Percentiles rank a stretch among this genome's conserved stretches.
phyloP scores from a whole-genome alignment of 2,329 filamentous ascomycete genomes.

The Coniochaeta sp. region DNA sequence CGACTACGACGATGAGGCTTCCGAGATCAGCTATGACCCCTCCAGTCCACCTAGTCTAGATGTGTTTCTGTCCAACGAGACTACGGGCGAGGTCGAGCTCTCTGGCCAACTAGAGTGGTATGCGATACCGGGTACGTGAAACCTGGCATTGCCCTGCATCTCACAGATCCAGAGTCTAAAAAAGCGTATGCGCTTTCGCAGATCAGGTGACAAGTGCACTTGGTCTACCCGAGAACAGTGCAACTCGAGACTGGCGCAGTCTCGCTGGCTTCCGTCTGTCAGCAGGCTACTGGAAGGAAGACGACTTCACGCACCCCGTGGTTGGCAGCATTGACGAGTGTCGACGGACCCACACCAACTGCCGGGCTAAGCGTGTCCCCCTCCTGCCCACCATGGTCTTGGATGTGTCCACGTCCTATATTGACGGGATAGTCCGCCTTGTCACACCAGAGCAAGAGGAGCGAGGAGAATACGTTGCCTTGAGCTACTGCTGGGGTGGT shows the following conservation, averaged over 20 bases:
- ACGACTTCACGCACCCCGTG: not conserved
- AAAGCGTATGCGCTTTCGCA: not conserved
- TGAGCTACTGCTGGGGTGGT: slow-evolving; percentile 1
- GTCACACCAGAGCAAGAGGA: not conserved
- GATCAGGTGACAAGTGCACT: not conserved
- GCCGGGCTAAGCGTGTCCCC: not conserved
- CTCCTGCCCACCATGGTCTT: not conserved
- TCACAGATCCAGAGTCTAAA: not conserved
- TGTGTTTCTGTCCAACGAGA: not conserved
- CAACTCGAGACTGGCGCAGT: not conserved
- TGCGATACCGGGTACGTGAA: not conserved
- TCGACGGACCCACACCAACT: not conserved
- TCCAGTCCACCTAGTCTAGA: not conserved
- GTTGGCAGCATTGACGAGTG: not conserved
- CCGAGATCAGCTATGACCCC: not conserved
- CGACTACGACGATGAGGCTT: not conserved
- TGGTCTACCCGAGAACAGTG: not conserved
- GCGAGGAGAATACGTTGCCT: not conserved
- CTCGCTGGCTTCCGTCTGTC: not conserved
- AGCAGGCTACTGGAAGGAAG: not conserved
- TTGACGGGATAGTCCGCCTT: not conserved
- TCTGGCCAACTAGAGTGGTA: not conserved
- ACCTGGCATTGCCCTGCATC: not conserved
- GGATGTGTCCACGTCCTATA: not conserved
- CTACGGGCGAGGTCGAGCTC: not conserved